Evolutionary conservation across 805 yeast genomes (phyloP).

Genomic region (Candida fluviatilis): DNA sequence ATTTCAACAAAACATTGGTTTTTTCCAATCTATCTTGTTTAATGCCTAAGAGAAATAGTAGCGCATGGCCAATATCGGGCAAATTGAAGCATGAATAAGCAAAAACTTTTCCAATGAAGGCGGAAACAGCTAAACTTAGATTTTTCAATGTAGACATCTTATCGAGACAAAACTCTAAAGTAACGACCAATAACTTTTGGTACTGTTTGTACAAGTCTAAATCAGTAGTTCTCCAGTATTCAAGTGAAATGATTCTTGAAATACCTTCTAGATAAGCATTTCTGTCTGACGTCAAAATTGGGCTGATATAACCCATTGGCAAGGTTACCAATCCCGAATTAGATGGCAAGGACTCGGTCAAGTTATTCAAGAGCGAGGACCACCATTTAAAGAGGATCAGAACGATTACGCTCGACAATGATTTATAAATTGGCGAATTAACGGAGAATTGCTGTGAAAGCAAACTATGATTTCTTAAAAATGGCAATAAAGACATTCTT

Average conservation of each 20-base stretch:
- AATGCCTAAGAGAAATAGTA: conserved; percentile 53
- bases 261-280: conserved; percentile 51
- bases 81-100: conserved; percentile 58
- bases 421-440: conserved; percentile 22
- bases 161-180: conserved; percentile 49
- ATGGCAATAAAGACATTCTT: conserved; percentile 44
- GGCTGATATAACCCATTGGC: not conserved
- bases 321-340: not conserved
- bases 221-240: conserved; percentile 40
- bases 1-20: conserved; percentile 2
- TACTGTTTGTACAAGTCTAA: conserved; percentile 22
- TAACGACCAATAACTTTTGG: conserved; percentile 39
- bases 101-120: conserved; percentile 67
- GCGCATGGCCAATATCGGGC: conserved; percentile 52
- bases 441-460: conserved; percentile 17
- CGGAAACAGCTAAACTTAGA: conserved; percentile 53
- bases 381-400: conserved; percentile 48
- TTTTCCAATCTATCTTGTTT: conserved; percentile 42
- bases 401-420: conserved; percentile 28
- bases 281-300: conserved; percentile 6
- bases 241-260: conserved; percentile 44
- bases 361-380: conserved; percentile 31
- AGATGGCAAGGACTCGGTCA: conserved; percentile 1
- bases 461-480: conserved; percentile 27
- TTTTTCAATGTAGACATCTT: conserved; percentile 45